Conservation (phyloP, 1,284 basidiomycete species). For the Neolentinus lepideus region DNA sequence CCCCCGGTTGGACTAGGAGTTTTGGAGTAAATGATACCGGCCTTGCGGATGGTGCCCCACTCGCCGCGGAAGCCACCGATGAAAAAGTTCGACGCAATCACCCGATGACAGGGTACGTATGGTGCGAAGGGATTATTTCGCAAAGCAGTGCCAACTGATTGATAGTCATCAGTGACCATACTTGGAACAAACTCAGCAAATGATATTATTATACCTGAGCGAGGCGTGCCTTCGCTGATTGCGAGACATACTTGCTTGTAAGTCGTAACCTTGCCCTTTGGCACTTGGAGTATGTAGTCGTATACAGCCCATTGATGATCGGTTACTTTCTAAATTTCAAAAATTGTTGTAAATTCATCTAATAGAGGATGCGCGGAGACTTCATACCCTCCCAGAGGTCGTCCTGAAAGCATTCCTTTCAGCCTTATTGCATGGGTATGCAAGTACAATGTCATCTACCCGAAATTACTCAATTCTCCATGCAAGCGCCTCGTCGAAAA, state of each 20-base stretch:
- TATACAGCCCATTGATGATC: slow-evolving; percentile 55
- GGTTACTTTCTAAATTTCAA: neutral
- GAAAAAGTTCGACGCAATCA: slow-evolving; percentile 51
- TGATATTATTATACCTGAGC: slow-evolving; percentile 24
- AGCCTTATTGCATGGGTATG: too few relatives aligned
- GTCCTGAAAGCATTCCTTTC: too few relatives aligned
- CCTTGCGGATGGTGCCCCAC: slow-evolving; percentile 38
- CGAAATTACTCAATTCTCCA: too few relatives aligned
- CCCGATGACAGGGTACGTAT: slow-evolving; percentile 57
- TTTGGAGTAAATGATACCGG: slow-evolving; percentile 9
- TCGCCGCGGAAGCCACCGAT: slow-evolving; percentile 57
- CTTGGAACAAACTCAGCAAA: neutral
- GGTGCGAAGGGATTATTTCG: slow-evolving; percentile 59
- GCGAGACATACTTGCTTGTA: slow-evolving; percentile 46
- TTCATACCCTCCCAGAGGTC: too few relatives aligned
- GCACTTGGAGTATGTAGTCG: slow-evolving; percentile 41
- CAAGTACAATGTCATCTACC: too few relatives aligned
- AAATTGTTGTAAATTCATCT: too few relatives aligned
- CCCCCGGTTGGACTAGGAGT: slow-evolving; percentile 7
- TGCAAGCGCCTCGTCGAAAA: too few relatives aligned
- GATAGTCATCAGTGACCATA: neutral
- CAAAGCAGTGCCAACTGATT: slow-evolving; percentile 49
- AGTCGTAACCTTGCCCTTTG: slow-evolving; percentile 44
- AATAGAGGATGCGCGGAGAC: too few relatives aligned
- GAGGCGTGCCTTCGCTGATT: slow-evolving; percentile 46